Evolutionary conservation across 2,329 filamentous ascomycete genomes (phyloP).

Genomic region (Fusarium siculi): DNA sequence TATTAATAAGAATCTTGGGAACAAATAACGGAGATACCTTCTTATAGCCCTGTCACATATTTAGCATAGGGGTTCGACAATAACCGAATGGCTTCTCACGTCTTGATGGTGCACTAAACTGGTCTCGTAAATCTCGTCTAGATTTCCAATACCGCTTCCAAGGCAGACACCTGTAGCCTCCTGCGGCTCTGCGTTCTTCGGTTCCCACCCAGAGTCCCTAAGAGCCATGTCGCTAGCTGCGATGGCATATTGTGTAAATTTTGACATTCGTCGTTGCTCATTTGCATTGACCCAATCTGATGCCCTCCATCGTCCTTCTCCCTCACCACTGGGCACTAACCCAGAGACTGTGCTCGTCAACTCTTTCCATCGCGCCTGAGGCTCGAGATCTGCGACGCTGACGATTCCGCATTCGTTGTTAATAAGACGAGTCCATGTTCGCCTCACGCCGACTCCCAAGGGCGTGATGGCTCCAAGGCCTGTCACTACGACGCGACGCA

Average conservation of each 20-base stretch:
- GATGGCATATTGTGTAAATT: conserved; percentile 90
- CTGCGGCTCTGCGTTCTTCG: conserved; percentile 67
- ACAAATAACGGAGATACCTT: conserved; percentile 96
- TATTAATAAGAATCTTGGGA: conserved; percentile 90
- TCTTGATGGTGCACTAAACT: conserved; percentile 79
- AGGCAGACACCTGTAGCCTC: conserved; percentile 90
- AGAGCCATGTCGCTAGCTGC: conserved; percentile 89
- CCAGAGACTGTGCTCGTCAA: conserved; percentile 89
- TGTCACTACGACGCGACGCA: conserved; percentile 84
- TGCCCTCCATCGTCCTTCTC: conserved; percentile 60
- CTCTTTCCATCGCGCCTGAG: conserved; percentile 68
- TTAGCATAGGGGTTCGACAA: conserved; percentile 8
- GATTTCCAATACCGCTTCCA: conserved; percentile 93
- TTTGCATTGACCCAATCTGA: conserved; percentile 64
- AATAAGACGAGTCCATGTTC: conserved; percentile 83
- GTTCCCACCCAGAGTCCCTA: conserved; percentile 81
- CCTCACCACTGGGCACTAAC: conserved; percentile 70
- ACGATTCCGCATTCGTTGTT: conserved; percentile 83
- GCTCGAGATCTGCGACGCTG: conserved; percentile 72
- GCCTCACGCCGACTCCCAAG: conserved; percentile 80
- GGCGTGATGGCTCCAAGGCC: conserved; percentile 86
- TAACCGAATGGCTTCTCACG: conserved; percentile 59
- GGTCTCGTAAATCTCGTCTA: conserved; percentile 89
- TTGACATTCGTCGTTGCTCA: conserved; percentile 83
- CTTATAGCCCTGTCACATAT: conserved; percentile 76